Base-by-base conservation (phyloP, 164 flowering plant genomes). In the Stephania japonica region DNA sequence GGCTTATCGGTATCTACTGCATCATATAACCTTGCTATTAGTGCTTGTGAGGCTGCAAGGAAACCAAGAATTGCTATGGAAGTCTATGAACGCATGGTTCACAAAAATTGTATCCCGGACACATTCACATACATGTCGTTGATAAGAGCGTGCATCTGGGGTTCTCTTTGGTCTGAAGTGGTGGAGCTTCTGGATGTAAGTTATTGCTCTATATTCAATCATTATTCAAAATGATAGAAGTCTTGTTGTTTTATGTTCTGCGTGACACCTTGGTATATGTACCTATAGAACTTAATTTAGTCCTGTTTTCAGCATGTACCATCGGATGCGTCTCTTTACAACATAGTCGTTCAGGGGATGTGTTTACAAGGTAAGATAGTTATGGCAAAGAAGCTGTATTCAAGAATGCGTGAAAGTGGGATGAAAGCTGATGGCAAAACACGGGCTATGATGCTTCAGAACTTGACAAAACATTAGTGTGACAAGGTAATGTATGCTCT, bases 361-460 rank as follows among this genome's bases (percentile, higher is more conserved):
- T 92, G 93, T 77, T 82, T 91, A 73, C 83, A 77, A 76, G 84
- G 90, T 63, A 83, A 85, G 80, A 68, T 72, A 65, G 79, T 76
- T 21, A 76, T 76, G 44, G 98, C 97, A 44, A 86, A 85, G 78
- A 85, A 80, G 78, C 70, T 90, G 56, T 94, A 94, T 80, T 56
- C n/a, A 75, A 85, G 76, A 77, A 94, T 91, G 98, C 79, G 76
- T 6, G 81, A 83, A 68, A 67, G 32, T 42, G 88, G 84, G 76
- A 84, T 92, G 47, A 73, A 86, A 75, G 90, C 97, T 25, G 95
- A 92, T 83, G 92, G 91, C 43, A 92, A 92, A 84, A 94, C 97
- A 43, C 78, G 93, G 70, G 93, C 91, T 42, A 72, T 92, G 80
- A 90, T 94, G 95, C 87, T 89, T 76, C 97, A 91, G 68, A 82